These are phyloP conservation scores for Nitzschia inconspicua DNA, from an alignment of 108 stramenopile species.

Conservation along the genomic window DNA sequence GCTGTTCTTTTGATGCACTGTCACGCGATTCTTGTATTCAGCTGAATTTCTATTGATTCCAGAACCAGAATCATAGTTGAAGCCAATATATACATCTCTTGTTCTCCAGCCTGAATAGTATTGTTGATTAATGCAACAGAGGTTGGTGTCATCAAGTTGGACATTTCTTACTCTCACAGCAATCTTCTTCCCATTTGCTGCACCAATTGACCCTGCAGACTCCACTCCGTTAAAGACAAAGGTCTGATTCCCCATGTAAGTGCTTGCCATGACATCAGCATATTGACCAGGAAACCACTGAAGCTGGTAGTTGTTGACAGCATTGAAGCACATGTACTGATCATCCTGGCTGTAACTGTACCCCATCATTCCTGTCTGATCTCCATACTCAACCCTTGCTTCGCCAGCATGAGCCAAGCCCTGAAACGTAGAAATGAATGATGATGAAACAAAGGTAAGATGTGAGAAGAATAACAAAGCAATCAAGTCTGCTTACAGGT, in stretches of 20 bases:
- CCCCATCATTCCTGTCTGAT: conserved; percentile 26
- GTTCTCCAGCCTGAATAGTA: too few species aligned
- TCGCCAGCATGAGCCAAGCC: conserved; percentile 8
- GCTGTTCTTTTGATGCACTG: too few species aligned
- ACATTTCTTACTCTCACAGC: too few species aligned
- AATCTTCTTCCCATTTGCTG: too few species aligned
- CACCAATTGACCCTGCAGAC: too few species aligned
- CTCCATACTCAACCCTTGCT: conserved; percentile 30
- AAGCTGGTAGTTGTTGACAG: background rate
- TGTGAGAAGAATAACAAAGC: background rate
- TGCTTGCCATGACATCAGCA: background rate
- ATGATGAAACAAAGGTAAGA: background rate
- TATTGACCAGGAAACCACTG: background rate
- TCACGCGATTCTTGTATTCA: too few species aligned
- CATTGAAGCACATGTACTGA: background rate
- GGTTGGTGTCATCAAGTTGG: too few species aligned
- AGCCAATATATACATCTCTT: too few species aligned
- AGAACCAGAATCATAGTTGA: too few species aligned
- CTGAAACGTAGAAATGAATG: background rate
- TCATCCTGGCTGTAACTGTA: conserved; percentile 3
- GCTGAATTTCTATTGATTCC: too few species aligned
- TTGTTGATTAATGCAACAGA: too few species aligned
- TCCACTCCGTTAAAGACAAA: background rate
- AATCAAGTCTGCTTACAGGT: background rate
- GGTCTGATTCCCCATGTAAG: background rate